A percentile compares a stretch with the other conserved stretches of the same genome.
These are phyloP conservation scores for Protea cynaroides DNA, from an alignment of 164 flowering plant genomes.

Conservation along the genomic window DNA sequence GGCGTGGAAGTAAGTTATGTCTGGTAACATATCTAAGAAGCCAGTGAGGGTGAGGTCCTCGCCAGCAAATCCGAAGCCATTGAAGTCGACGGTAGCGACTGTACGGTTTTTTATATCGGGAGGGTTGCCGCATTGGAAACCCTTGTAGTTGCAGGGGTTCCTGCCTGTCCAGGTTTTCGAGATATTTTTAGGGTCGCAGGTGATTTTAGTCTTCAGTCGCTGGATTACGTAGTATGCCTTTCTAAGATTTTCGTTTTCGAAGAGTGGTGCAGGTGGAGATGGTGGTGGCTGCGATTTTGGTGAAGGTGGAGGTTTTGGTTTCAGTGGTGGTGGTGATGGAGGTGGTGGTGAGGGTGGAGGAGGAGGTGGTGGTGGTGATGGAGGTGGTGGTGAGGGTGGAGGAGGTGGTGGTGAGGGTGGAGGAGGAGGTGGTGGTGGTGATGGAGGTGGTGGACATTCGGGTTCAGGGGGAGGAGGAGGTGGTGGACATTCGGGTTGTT, in stretches of 20 bases:
- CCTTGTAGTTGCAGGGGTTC: constrained; percentile 38
- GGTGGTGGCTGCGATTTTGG: no score
- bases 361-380: neutral
- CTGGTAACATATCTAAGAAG: constrained; percentile 42
- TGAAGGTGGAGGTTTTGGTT: no score
- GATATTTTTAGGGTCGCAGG: constrained; percentile 38
- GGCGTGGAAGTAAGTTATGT: constrained; percentile 58
- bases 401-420: neutral
- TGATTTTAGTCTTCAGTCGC: constrained; percentile 36
- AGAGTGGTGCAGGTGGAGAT: neutral
- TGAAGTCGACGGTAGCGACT: no score
- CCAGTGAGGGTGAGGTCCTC: constrained; percentile 47
- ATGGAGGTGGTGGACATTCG: neutral
- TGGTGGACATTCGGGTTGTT: no score
- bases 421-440: neutral
- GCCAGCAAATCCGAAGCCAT: constrained; percentile 29
- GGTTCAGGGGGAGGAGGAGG: no score
- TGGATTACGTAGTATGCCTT: constrained; percentile 42
- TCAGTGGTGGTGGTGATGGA: neutral
- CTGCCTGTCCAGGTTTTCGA: constrained; percentile 44
- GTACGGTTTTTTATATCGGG: constrained; percentile 41
- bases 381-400: no score
- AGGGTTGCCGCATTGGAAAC: constrained; percentile 40
- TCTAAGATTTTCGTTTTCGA: constrained; percentile 32
- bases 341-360: neutral